Percentiles rank a stretch among this genome's conserved stretches.
These are phyloP conservation scores for Stellera chamaejasme DNA, from an alignment of 345 rosid genomes.

Conservation along the genomic window DNA sequence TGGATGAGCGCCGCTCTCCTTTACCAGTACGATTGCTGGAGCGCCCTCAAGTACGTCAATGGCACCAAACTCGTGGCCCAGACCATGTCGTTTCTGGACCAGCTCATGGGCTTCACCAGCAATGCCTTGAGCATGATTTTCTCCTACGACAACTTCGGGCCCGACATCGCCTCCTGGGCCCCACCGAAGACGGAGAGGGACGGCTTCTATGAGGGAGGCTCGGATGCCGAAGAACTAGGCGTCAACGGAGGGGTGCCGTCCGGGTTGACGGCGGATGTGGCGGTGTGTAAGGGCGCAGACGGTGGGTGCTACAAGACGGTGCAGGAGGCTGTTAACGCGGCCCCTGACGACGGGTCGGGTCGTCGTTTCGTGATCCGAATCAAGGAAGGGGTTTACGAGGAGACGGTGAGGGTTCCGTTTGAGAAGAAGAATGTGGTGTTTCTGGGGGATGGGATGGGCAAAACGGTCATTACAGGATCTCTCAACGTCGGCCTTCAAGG, in stretches of 20 bases:
- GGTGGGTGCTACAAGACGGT: slow-evolving; percentile 45
- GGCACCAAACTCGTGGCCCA: slow-evolving; percentile 33
- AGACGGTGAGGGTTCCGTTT: slow-evolving; percentile 65
- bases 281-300: slow-evolving; percentile 52
- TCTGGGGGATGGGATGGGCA: slow-evolving; percentile 77
- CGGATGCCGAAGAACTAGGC: slow-evolving; percentile 14
- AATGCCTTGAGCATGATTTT: slow-evolving; percentile 70
- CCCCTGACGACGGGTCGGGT: slow-evolving; percentile 30
- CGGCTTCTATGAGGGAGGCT: slow-evolving; percentile 51
- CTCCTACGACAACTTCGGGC: slow-evolving; percentile 52
- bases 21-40: slow-evolving; percentile 77
- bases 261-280: slow-evolving; percentile 39
- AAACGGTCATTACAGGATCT: slow-evolving; percentile 72
- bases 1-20: slow-evolving; percentile 78
- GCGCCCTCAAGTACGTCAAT: slow-evolving; percentile 64
- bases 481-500: slow-evolving; percentile 42
- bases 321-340: slow-evolving; percentile 75
- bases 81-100: slow-evolving; percentile 59
- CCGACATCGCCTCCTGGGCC: slow-evolving; percentile 38
- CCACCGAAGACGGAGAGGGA: slow-evolving; percentile 68
- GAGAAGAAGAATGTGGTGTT: slow-evolving; percentile 80
- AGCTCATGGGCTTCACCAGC: slow-evolving; percentile 38
- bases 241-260: slow-evolving; percentile 36
- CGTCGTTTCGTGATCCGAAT: slow-evolving; percentile 54
- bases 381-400: slow-evolving; percentile 59